Base-by-base conservation (phyloP, 1,139 yeast species). In the Lodderomyces jiufengensis region DNA sequence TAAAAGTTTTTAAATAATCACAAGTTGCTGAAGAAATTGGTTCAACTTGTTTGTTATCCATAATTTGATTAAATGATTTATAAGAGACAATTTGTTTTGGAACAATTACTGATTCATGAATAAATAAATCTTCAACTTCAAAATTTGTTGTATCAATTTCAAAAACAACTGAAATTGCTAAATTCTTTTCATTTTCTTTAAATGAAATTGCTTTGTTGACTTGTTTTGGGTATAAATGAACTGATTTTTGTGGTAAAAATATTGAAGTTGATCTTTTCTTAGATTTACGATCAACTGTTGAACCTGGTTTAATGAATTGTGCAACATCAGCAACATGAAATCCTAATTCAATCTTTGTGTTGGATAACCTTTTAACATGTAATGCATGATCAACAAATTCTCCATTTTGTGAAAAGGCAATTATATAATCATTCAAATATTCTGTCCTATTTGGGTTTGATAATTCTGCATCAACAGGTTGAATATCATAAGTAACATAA, bases 201-300 rank as follows among this genome's bases (percentile, higher is more conserved):
- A 92, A 81, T 2, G 88, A 78, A 32, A 84, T 67, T 25, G 69
- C 46, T 9, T 76, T 73, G 45, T 78, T 80, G 33, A 87, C 70
- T 32, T 72, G 70, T 25, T 66, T 66, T 1, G 97, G 97, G 46
- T 84, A 74, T 51, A 92, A 68, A 44, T 83, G 78, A 10, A 75
- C 74, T 15, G 70, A 61, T 46, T 80, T 81, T 54, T 90, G 95
- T n/a, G 95, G 94, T 59, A 92, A 74, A 54, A 82, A 84, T 5
- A 92, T 97, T 10, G 95, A 80, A 3, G 92, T 79, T 2, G 95
- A 87, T 55, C 97, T 77, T 63, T 87, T 88, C 59, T 87, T 85
- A 2, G 95, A 85, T 55, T 92, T 90, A 43, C 94, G 80, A 53
- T 92, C 98, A 43, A 92, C 66, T 3, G 78, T 64, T 0, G 95